These are phyloP conservation scores for Geotrichum australiense DNA, from an alignment of 1,139 yeast species.

Conservation along the genomic window DNA sequence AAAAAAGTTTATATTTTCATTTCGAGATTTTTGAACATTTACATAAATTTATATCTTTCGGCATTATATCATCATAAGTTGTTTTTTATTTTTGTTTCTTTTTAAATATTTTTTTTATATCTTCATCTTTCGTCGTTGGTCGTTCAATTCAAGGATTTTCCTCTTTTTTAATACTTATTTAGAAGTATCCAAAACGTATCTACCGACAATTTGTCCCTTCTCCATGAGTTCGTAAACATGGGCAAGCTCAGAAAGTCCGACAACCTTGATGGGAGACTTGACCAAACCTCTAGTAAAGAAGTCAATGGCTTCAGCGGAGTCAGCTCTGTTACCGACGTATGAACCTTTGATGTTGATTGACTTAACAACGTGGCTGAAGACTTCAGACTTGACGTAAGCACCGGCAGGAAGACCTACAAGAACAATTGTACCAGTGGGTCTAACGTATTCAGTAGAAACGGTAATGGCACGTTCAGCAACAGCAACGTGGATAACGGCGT, in stretches of 20 bases:
- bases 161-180: too few relatives aligned
- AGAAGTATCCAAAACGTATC: slow-evolving; percentile 58
- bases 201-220: slow-evolving; percentile 64
- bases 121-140: too few relatives aligned
- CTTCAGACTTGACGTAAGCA: slow-evolving; percentile 55
- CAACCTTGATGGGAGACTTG: slow-evolving; percentile 59
- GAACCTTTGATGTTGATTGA: slow-evolving; percentile 64
- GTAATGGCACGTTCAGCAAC: slow-evolving; percentile 68
- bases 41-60: too few relatives aligned
- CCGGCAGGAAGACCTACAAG: slow-evolving; percentile 75
- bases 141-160: not conserved
- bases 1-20: too few relatives aligned
- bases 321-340: slow-evolving; percentile 76
- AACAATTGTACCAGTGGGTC: slow-evolving; percentile 72
- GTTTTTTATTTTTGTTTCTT: too few relatives aligned
- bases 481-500: slow-evolving; percentile 74
- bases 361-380: slow-evolving; percentile 59
- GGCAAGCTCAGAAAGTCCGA: slow-evolving; percentile 55
- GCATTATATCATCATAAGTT: too few relatives aligned
- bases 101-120: too few relatives aligned
- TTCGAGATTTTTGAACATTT: too few relatives aligned
- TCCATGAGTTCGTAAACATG: slow-evolving; percentile 60
- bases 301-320: slow-evolving; percentile 69
- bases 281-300: slow-evolving; percentile 65
- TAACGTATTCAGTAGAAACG: slow-evolving; percentile 61